These are phyloP conservation scores for Amylostereum areolatum DNA, from an alignment of 1,284 basidiomycete species.

Conservation along the genomic window DNA sequence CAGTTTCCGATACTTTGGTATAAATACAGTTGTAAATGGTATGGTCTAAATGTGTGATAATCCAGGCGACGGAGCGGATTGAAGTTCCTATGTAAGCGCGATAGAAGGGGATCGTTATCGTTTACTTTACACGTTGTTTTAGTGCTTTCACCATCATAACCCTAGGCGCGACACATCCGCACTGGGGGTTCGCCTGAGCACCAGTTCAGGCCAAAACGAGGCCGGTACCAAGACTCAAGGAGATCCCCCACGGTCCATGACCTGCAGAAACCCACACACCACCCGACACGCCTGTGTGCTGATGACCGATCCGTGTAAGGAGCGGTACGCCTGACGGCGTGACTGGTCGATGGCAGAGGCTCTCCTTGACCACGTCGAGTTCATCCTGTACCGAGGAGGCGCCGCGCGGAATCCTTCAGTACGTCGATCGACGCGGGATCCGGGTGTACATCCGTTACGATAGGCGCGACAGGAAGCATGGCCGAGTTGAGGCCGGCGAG, in stretches of 20 bases:
- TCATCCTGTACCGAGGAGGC: slow-evolving; percentile 18
- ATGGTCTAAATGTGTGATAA: too few species aligned
- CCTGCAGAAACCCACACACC: slow-evolving; percentile 27
- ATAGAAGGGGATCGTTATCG: too few species aligned
- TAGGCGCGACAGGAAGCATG: slow-evolving; percentile 20
- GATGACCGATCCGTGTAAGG: slow-evolving; percentile 22
- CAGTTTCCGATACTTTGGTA: too few species aligned
- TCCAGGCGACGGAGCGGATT: too few species aligned
- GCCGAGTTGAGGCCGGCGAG: slow-evolving; percentile 29
- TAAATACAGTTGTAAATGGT: too few species aligned
- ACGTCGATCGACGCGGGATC: slow-evolving; percentile 9
- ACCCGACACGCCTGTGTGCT: slow-evolving; percentile 19
- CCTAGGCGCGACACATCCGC: slow-evolving; percentile 20
- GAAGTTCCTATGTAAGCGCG: too few species aligned
- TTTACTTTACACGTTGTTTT: too few species aligned
- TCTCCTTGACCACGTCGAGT: slow-evolving; percentile 18
- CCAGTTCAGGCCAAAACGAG: slow-evolving; percentile 26
- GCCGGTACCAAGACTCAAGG: slow-evolving; percentile 29
- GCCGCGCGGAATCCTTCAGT: slow-evolving; percentile 18
- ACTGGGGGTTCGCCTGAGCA: slow-evolving; percentile 24
- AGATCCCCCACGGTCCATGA: slow-evolving; percentile 34
- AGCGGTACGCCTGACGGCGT: slow-evolving; percentile 24
- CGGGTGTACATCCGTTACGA: slow-evolving; percentile 18
- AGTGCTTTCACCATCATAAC: not conserved
- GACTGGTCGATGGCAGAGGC: slow-evolving; percentile 30